A percentile compares a stretch with the other conserved stretches of the same genome.
Evolutionary conservation across 2,329 filamentous ascomycete species (phyloP).

Genomic region (Trichoderma breve): DNA sequence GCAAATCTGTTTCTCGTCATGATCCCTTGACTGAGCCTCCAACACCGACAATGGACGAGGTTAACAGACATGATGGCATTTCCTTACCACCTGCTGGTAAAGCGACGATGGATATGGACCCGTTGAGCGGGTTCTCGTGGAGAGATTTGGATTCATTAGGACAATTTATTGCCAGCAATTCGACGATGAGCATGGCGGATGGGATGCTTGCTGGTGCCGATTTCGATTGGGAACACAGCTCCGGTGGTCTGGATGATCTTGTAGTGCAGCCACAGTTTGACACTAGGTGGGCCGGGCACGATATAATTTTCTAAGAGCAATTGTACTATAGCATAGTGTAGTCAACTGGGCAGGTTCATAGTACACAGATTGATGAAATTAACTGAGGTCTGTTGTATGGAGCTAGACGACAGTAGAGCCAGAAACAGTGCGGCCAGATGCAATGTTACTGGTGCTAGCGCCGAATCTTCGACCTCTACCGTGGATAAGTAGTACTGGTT

Average conservation of each 20-base stretch:
- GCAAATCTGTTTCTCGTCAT: background rate
- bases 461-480: background rate
- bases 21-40: background rate
- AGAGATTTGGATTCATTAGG: background rate
- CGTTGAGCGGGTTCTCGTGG: background rate
- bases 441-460: background rate
- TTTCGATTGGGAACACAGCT: conserved; percentile 1
- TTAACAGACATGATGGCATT: background rate
- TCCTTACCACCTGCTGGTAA: background rate
- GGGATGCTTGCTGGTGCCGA: background rate
- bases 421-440: background rate
- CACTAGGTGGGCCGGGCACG: background rate
- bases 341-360: background rate
- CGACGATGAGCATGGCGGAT: background rate
- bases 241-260: background rate
- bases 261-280: conserved; percentile 2
- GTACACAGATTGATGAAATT: background rate
- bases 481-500: background rate
- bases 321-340: background rate
- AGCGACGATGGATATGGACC: background rate
- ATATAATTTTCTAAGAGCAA: background rate
- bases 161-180: background rate
- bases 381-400: background rate
- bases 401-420: background rate
- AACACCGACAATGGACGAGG: background rate